Evolutionary conservation across 768 basidiomycete species (phyloP), one percentile per base, ranked within the genome.

Genomic region (Boletus pseudo-olivaceus): DNA sequence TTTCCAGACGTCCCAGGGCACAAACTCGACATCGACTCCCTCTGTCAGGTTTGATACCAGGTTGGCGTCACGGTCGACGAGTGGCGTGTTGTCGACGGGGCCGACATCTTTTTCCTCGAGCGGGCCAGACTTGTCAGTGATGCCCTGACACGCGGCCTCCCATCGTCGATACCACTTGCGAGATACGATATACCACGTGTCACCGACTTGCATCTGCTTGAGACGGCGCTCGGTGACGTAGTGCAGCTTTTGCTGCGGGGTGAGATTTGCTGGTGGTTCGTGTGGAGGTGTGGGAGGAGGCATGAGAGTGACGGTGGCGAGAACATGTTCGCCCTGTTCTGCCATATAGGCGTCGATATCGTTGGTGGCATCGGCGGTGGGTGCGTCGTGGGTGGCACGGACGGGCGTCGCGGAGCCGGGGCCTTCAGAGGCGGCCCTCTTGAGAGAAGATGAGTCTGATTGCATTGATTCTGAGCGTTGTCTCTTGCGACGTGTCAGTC

Each of bases 131-230:
- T 89, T 91, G 76, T 87, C 86, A 27, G 76, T 65, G 58, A 82
- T 72, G 29, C 87, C 88, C 0, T 81, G 78, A 64, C 86, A 86
- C 11, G 89, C 90, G 62, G 81, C 82, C 57, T 78, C 72, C 87
- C 89, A 95, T 33, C 83, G 81, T 54, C 79, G 79, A 75, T 80
- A 89, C 93, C 93, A 96, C 20, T 63, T 61, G 46, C 79, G 71
- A 20, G 85, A 78, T 29, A 95, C 76, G 46, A 95, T 72, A 72
- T 82, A 93, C 92, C 92, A 94, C 9, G 77, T 83, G 47, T 92
- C 83, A 42, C 88, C 88, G 8, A 77, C 72, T 30, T 76, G 72
- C 78, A 93, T 82, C 39, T 75, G 72, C 42, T 63, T 68, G 38
- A 62, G 64, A 61, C 80, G 79, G 14, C 76, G 76, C 6, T 71